Conservation (phyloP, 306 rosid genomes). For the Fragaria nilgerrensis region DNA sequence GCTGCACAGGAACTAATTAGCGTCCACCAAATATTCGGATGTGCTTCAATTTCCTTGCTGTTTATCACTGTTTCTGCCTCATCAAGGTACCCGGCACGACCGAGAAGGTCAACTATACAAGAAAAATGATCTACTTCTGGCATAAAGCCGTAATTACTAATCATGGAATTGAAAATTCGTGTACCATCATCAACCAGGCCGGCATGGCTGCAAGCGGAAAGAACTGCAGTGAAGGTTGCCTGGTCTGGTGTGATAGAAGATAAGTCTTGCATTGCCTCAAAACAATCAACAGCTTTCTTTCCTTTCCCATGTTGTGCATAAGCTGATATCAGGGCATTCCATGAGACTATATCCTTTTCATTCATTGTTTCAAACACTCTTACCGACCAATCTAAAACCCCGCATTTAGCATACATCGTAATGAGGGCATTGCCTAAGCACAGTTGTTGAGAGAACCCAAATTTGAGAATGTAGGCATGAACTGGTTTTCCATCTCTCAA, state of each 20-base stretch:
- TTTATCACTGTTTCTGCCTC: constrained; percentile 61
- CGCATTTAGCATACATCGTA: constrained; percentile 75
- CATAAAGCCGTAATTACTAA: constrained; percentile 35
- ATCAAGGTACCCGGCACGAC: constrained; percentile 70
- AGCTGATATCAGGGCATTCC: constrained; percentile 81
- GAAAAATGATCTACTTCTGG: constrained; percentile 72
- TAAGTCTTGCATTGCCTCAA: constrained; percentile 54
- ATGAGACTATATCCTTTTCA: constrained; percentile 59
- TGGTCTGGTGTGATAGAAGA: constrained; percentile 54
- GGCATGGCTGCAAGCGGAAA: constrained; percentile 78
- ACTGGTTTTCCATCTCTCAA: constrained; percentile 62
- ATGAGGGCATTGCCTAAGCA: constrained; percentile 58
- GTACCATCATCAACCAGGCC: constrained; percentile 65
- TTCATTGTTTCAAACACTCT: constrained; percentile 61
- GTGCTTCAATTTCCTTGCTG: constrained; percentile 45
- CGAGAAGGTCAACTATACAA: constrained; percentile 71
- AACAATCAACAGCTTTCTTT: constrained; percentile 56
- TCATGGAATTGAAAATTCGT: constrained; percentile 56
- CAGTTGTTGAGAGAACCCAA: constrained; percentile 25
- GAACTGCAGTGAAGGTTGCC: constrained; percentile 70
- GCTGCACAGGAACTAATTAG: constrained; percentile 85
- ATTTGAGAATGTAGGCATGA: constrained; percentile 56
- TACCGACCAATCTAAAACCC: constrained; percentile 51
- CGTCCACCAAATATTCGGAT: constrained; percentile 70
- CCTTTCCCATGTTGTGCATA: constrained; percentile 76